These are phyloP conservation scores for Coelastrella sp. DNA, from an alignment of 139 green algal species.

Conservation along the genomic window DNA sequence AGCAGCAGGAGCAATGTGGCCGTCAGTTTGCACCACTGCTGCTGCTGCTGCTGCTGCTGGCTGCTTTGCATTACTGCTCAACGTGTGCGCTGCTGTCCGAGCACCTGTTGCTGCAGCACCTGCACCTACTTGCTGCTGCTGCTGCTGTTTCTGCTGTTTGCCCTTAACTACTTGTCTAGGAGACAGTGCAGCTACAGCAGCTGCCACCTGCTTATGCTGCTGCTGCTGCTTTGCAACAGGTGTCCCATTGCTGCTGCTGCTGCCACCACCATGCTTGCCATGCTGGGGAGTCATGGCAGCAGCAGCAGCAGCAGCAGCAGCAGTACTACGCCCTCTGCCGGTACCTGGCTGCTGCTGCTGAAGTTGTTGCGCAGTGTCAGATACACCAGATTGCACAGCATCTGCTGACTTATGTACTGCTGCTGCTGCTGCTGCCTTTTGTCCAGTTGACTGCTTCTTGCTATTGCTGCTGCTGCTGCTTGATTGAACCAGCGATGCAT, in stretches of 20 bases:
- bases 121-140: background rate
- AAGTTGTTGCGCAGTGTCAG: slow-evolving; percentile 13
- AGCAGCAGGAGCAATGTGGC: background rate
- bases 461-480: slow-evolving; percentile 10
- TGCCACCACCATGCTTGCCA: background rate
- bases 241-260: slow-evolving; percentile 4
- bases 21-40: background rate
- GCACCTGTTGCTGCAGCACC: background rate
- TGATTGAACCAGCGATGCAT: too few relatives aligned
- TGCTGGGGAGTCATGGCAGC: background rate
- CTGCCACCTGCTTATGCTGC: background rate
- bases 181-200: background rate
- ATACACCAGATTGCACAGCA: too few relatives aligned
- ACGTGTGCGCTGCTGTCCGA: background rate
- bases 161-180: background rate
- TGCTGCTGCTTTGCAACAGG: background rate
- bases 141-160: background rate
- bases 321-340: background rate
- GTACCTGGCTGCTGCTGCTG: background rate
- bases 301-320: slow-evolving; percentile 19
- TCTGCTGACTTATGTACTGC: too few relatives aligned
- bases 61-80: background rate
- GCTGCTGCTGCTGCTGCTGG: background rate
- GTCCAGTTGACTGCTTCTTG: background rate
- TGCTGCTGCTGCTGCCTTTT: slow-evolving; percentile 13